Evolutionary conservation across 2,329 filamentous ascomycete species (phyloP), one percentile per base, ranked within the genome.

Genomic region (Monascus ruber): DNA sequence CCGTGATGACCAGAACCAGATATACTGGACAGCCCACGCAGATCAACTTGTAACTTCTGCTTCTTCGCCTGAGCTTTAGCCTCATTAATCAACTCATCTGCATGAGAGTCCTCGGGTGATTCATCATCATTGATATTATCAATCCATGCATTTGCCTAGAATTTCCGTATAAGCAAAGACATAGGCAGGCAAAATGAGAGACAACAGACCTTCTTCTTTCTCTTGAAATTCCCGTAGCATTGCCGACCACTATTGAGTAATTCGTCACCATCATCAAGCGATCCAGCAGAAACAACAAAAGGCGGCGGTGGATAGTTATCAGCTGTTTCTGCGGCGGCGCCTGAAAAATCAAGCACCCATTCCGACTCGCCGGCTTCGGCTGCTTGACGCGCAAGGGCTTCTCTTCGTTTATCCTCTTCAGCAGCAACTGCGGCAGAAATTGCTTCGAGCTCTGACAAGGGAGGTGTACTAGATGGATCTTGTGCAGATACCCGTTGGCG

Each of bases 321-420:
- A 8, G 39, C 31, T 4, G 41, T 43, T 27, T 44, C 11, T 34
- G 43, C 40, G 4, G 37, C 49, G 4, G 45, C 45, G 3, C 53
- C 51, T 8, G 52, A 49, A 38, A 58, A 55, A 33, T 67, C 52
- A 37, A 66, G 42, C 24, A 66, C 59, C 65, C 65, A 68, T 46
- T 67, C 57, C 5, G 62, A 60, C 45, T 68, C 65, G 11, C 65
- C 64, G 1, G 62, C 58, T 35, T 66, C 63, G 3, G 60, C 62
- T 6, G 63, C 64, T 44, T 64, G 60, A 26, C 57, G 56, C 6
- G 60, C 48, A 40, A 66, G 39, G 4, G 63, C 63, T 27, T 63
- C 58, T 26, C 56, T 53, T 4, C 63, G 59, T 41, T 64, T 65
- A 17, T 58, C 54, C 38, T 67, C 64, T 33, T 66, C 64, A 1